A percentile compares a stretch with the other conserved stretches of the same genome.
phyloP scores from a whole-genome alignment of 2,329 filamentous ascomycete genomes.

The Talaromyces islandicus region DNA sequence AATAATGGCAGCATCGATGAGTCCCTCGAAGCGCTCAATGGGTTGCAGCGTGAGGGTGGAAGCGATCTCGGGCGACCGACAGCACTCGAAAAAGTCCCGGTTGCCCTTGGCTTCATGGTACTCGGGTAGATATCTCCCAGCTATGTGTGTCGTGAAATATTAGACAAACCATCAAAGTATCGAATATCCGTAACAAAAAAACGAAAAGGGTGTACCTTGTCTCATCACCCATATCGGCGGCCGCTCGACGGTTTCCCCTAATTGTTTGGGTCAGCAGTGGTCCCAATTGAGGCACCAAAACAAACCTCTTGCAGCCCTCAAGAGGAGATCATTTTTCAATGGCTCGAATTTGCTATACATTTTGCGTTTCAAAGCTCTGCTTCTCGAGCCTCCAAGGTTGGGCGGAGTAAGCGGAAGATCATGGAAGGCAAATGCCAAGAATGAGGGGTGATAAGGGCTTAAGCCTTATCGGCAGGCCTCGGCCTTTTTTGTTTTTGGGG shows the following conservation, averaged over 20 bases:
- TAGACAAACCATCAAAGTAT: slow-evolving; percentile 7
- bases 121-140: slow-evolving; percentile 93
- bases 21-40: slow-evolving; percentile 80
- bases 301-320: slow-evolving; percentile 81
- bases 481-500: neutral
- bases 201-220: slow-evolving; percentile 59
- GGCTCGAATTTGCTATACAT: slow-evolving; percentile 73
- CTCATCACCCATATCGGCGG: slow-evolving; percentile 99
- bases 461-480: slow-evolving; percentile 5
- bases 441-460: slow-evolving; percentile 11
- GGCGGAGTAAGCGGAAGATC: neutral
- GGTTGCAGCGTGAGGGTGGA: slow-evolving; percentile 92
- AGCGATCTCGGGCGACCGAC: slow-evolving; percentile 84
- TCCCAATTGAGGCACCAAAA: slow-evolving; percentile 1
- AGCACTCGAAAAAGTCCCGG: slow-evolving; percentile 96
- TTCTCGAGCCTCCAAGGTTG: slow-evolving; percentile 1
- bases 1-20: slow-evolving; percentile 95
- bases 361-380: slow-evolving; percentile 17
- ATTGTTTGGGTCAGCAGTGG: slow-evolving; percentile 1
- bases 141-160: slow-evolving; percentile 42
- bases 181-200: slow-evolving; percentile 2
- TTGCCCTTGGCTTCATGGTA: slow-evolving; percentile 91
- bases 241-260: slow-evolving; percentile 84
- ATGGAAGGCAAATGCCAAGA: neutral
- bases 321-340: slow-evolving; percentile 84